Conservation (phyloP, 2,329 filamentous ascomycete genomes). For the Neonectria hederae region DNA sequence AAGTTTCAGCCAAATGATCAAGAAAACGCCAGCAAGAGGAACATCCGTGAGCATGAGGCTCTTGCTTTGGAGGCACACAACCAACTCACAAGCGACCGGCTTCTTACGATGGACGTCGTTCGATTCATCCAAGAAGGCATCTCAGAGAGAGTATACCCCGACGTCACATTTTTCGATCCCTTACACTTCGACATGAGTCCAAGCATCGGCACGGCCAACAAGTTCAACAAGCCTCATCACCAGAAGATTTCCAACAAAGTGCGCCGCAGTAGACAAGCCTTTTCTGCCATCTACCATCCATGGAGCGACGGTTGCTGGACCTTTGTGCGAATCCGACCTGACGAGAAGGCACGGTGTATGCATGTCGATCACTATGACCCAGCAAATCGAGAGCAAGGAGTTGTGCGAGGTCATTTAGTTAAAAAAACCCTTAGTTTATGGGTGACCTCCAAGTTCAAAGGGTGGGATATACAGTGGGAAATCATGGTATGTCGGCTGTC, state of each 20-base stretch:
- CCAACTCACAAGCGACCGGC: not conserved
- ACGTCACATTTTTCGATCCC: not conserved
- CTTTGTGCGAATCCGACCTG: not conserved
- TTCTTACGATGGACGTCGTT: not conserved
- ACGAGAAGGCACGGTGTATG: not conserved
- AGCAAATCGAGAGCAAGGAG: too few species aligned
- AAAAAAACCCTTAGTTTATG: not conserved
- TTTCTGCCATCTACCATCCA: not conserved
- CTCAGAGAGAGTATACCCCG: not conserved
- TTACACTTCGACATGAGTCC: not conserved
- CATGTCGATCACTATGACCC: slow-evolving; percentile 10
- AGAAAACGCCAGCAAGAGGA: not conserved
- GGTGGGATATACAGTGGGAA: not conserved
- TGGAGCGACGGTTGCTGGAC: not conserved
- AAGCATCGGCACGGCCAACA: not conserved
- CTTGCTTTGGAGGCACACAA: not conserved
- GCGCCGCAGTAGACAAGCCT: not conserved
- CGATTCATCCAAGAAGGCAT: not conserved
- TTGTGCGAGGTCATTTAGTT: not conserved
- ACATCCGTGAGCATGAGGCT: not conserved
- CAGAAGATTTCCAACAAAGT: not conserved
- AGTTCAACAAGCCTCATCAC: not conserved
- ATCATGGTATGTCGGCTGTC: not conserved
- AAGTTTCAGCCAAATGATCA: not conserved
- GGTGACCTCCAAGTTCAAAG: not conserved